A percentile compares a stretch with the other conserved stretches of the same genome.
These are phyloP conservation scores for Metschnikowia continentalis DNA, from an alignment of 805 yeast species.

Conservation along the genomic window DNA sequence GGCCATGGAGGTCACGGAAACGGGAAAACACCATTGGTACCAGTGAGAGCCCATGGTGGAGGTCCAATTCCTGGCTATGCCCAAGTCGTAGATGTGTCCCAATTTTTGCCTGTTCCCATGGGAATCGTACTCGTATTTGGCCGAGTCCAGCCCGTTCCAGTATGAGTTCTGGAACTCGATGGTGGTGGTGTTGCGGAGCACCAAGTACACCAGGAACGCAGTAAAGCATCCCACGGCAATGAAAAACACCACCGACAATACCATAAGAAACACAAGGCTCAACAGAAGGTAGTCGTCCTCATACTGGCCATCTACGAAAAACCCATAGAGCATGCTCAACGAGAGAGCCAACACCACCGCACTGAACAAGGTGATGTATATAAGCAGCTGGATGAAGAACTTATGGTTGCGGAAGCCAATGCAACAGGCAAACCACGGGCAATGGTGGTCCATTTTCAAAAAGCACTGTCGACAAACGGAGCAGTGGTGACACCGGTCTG, in stretches of 20 bases:
- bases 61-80: conserved; percentile 57
- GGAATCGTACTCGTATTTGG: conserved; percentile 32
- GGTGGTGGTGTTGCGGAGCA: conserved; percentile 69
- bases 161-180: conserved; percentile 65
- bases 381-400: conserved; percentile 69
- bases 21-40: conserved; percentile 72
- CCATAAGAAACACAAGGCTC: conserved; percentile 55
- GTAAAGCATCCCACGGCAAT: conserved; percentile 46
- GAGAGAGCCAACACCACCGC: conserved; percentile 38
- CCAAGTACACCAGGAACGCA: conserved; percentile 53
- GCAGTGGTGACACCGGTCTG: conserved; percentile 58
- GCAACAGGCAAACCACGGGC: conserved; percentile 91
- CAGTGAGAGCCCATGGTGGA: conserved; percentile 68
- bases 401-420: conserved; percentile 81
- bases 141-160: conserved; percentile 40
- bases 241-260: conserved; percentile 54
- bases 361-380: conserved; percentile 50
- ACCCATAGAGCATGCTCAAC: conserved; percentile 40
- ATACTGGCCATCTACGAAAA: conserved; percentile 43
- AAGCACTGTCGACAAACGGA: conserved; percentile 46
- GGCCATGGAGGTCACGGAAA: conserved; percentile 18
- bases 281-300: conserved; percentile 45
- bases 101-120: conserved; percentile 38
- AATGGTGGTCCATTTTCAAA: conserved; percentile 56
- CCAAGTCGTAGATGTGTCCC: conserved; percentile 77